A percentile compares a stretch with the other conserved stretches of the same genome.
Evolutionary conservation across 2,329 filamentous ascomycete genomes (phyloP).

Genomic region (Sphaerostilbella broomeana): DNA sequence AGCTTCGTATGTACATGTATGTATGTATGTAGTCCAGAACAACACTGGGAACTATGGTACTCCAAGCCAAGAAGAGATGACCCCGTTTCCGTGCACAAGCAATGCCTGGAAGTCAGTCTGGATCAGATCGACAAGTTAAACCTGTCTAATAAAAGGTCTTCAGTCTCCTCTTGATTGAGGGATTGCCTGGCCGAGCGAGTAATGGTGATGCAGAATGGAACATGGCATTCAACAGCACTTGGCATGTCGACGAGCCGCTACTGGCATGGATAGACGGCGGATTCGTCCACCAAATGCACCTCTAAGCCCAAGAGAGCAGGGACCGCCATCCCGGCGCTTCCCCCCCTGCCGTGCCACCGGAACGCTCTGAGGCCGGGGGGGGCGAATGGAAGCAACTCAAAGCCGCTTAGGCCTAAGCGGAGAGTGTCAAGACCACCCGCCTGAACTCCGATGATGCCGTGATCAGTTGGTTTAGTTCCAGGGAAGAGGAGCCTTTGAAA

Average conservation of each 20-base stretch:
- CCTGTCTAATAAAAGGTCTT: no score
- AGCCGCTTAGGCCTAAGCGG: constrained; percentile 9
- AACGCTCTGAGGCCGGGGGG: constrained; percentile 8
- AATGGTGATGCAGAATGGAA: background rate
- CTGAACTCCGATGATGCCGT: constrained; percentile 10
- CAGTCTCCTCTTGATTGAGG: no score
- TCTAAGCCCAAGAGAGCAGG: constrained; percentile 12
- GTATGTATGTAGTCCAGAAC: no score
- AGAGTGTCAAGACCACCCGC: constrained; percentile 11
- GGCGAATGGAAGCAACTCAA: constrained; percentile 2
- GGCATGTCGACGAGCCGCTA: background rate
- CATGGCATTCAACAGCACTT: background rate
- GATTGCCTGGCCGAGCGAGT: background rate
- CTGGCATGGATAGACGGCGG: constrained; percentile 7
- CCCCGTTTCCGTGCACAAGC: no score
- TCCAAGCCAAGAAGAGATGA: no score
- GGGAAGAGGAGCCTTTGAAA: constrained; percentile 5
- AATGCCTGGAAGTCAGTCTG: no score
- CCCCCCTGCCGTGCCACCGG: constrained; percentile 12
- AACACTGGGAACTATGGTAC: no score
- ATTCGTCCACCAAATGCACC: constrained; percentile 6
- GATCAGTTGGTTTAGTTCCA: constrained; percentile 2
- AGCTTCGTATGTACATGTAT: no score
- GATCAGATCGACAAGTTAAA: no score
- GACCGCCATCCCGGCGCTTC: constrained; percentile 10